A percentile compares a stretch with the other conserved stretches of the same genome.
Evolutionary conservation across 345 rosid species (phyloP).

Genomic region (Moricandia moricandioides): DNA sequence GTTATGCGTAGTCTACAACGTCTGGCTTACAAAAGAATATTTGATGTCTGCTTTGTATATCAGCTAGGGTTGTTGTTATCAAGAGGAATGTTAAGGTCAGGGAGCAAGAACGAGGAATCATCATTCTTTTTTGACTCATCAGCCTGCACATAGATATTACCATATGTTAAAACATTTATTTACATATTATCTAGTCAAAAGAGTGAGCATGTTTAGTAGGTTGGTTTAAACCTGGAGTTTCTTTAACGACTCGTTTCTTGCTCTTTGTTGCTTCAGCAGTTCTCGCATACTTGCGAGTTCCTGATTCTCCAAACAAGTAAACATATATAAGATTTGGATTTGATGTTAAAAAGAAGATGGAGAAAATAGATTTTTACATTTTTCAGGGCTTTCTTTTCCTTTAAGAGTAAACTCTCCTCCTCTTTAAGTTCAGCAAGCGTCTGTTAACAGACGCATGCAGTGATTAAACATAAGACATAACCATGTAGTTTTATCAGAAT

Average conservation of each 20-base stretch:
- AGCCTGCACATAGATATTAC: slow-evolving; percentile 26
- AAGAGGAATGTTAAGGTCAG: slow-evolving; percentile 67
- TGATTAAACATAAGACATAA: background rate
- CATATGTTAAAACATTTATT: slow-evolving; percentile 7
- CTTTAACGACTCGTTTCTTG: slow-evolving; percentile 57
- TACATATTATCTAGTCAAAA: background rate
- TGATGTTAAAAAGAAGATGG: background rate
- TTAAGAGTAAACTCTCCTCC: slow-evolving; percentile 55
- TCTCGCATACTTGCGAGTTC: slow-evolving; percentile 43
- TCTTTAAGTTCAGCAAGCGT: slow-evolving; percentile 73
- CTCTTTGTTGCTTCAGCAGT: slow-evolving; percentile 51
- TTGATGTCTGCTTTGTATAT: slow-evolving; percentile 1
- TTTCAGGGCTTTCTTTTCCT: slow-evolving; percentile 55
- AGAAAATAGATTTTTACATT: slow-evolving; percentile 36
- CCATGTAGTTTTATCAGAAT: background rate
- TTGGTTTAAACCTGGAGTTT: slow-evolving; percentile 48
- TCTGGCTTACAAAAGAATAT: slow-evolving; percentile 28
- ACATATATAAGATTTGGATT: background rate
- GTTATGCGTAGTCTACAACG: slow-evolving; percentile 19
- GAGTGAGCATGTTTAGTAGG: background rate
- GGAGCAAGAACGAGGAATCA: slow-evolving; percentile 45
- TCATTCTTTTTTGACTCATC: slow-evolving; percentile 14
- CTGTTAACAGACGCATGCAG: slow-evolving; percentile 40
- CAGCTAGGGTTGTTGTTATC: slow-evolving; percentile 39
- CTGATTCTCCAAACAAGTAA: slow-evolving; percentile 38